Evolutionary conservation across 2,329 filamentous ascomycete genomes (phyloP), one percentile per base, ranked within the genome.

Genomic region (Ophiostoma perfectum): DNA sequence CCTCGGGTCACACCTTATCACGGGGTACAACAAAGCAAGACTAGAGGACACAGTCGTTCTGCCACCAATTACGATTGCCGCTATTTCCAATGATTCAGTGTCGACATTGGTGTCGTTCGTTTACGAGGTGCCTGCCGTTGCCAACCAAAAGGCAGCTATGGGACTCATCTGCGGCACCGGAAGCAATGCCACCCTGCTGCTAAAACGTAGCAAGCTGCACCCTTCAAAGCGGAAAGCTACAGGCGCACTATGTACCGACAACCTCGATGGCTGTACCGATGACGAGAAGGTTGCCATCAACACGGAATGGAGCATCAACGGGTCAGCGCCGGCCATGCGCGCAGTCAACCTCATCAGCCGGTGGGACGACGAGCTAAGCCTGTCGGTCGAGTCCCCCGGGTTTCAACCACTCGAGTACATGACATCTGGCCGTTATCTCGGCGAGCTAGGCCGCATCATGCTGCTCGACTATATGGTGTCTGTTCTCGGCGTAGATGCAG

Each of bases 361-460:
- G 47, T 94, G 91, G 91, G 91, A 95, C 74, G 78, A 81, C 9
- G 78, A 83, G 69, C 81, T 95, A 5, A 90, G 93, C 73, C 78
- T 78, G 4, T 84, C 87, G 63, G 89, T 88, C 73, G 88, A 91
- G 73, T 81, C 81, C 6, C 89, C 91, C 0, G 90, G 91, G 0
- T 93, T 94, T 73, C 91, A 94, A 72, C 90, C 91, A 0, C 84
- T 94, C 27, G 91, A 95, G 75, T 94, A 93, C 78, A 92, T 94
- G 89, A 93, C 90, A 0, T 86, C 90, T 2, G 90, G 90, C 2
- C 83, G 90, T 55, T 93, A 93, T 75, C 82, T 93, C 4, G 90
- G 90, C 66, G 90, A 93, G 77, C 84, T 93, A 11, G 88, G 89
- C 38, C 86, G 90, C 39, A 80, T 93, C 68, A 86, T 91, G 70